phyloP scores from a whole-genome alignment of 768 basidiomycete genomes.

The Favolaschia claudopus region DNA sequence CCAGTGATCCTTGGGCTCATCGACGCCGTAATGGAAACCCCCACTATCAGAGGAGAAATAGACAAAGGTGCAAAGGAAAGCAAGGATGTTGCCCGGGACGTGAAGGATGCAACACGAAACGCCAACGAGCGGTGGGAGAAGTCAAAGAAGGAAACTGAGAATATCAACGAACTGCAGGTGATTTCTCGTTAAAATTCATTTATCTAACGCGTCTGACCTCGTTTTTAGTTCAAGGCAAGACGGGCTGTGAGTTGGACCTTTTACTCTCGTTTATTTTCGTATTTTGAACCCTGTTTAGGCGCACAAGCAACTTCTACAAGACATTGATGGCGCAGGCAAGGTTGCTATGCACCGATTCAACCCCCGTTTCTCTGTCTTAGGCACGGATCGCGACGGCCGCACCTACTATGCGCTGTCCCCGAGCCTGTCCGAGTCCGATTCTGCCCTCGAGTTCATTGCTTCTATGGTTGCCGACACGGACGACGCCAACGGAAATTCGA shows the following conservation, averaged over 20 bases:
- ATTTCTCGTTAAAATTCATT: constrained; percentile 5
- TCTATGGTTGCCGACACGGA: constrained; percentile 33
- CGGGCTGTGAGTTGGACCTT: no score
- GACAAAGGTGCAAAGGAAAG: constrained; percentile 63
- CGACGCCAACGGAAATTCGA: constrained; percentile 41
- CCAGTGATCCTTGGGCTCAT: constrained; percentile 71
- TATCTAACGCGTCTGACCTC: neutral
- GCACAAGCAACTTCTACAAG: constrained; percentile 58
- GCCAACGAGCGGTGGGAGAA: constrained; percentile 69
- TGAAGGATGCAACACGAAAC: constrained; percentile 58
- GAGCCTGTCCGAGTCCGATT: constrained; percentile 62
- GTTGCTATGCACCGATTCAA: constrained; percentile 53
- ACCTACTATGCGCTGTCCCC: constrained; percentile 74
- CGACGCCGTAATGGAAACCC: constrained; percentile 54
- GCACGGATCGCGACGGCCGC: constrained; percentile 72
- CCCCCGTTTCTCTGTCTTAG: constrained; percentile 67
- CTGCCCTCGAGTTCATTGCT: constrained; percentile 50
- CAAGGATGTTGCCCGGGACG: constrained; percentile 60
- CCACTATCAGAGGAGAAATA: constrained; percentile 62
- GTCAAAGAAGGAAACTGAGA: constrained; percentile 44
- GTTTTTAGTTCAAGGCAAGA: constrained; percentile 49
- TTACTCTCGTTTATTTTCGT: no score
- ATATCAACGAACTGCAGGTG: constrained; percentile 39
- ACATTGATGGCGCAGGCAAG: constrained; percentile 65
- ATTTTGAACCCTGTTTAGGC: no score